Base-by-base conservation (phyloP, 345 rosid species). In the Acer campestre region DNA sequence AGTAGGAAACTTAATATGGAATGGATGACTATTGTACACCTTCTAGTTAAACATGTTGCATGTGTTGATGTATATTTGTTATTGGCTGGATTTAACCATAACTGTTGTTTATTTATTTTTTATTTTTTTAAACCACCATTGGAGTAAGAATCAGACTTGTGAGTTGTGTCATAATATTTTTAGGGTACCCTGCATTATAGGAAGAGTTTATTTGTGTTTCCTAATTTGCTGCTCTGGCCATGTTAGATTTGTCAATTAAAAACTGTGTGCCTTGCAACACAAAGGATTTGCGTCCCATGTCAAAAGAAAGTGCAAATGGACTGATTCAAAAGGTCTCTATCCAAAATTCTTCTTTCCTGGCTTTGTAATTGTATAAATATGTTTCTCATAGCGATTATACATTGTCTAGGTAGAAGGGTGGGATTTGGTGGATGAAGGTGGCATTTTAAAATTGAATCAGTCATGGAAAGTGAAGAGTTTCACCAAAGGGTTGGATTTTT, bases 251-350 rank as follows among this genome's bases (percentile, higher is more conserved):
- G 78, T 83, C 88, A 27, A 71, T 86, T 71, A 92, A 88, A 87
- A 94, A 92, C 88, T 96, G 97, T 76, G 93, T 91, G 70, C 97
- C 99, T 77, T 96, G 99, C 82, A 84, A 85, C 70, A 10, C 92
- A n/a, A 92, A 92, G 89, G 97, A 94, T 68, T 68, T 94, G 83
- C 86, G 70, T 18, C 81, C 99, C 68, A 94, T 96, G 99, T 86
- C 92, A 18, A 90, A 90, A 86, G 89, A 89, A 83, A 86, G 79
- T 81, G 99, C 98, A 67, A 78, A 73, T 70, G 78, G 76, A 40
- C 80, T 91, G 55, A 80, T 94, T 72, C 53, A 90, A 46, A 88
- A 88, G 90, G 99, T 94, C 76, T 70, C n/a, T 75, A 12, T 51
- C 82, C 7, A n/a, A 18, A 29, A n/a, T 6, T 71, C n/a, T 67